A percentile compares a stretch with the other conserved stretches of the same genome.
Evolutionary conservation across 139 green algal species (phyloP).

Genomic region (Marvania coccoides): DNA sequence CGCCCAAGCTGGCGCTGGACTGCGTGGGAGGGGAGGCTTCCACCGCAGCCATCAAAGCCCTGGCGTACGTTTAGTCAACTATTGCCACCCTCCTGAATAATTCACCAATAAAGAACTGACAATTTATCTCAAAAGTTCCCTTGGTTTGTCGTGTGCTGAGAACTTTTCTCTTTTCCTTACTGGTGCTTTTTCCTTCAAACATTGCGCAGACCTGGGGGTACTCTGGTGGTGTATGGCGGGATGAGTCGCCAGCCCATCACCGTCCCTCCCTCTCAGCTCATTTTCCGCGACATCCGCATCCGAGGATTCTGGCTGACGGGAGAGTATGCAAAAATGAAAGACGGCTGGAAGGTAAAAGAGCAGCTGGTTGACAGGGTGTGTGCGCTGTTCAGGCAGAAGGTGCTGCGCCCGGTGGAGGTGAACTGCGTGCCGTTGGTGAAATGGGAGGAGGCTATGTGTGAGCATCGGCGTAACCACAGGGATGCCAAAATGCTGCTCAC

Average conservation of each 20-base stretch:
- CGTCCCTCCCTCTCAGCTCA: slow-evolving; percentile 62
- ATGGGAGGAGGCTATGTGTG: slow-evolving; percentile 19
- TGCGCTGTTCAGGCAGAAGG: slow-evolving; percentile 24
- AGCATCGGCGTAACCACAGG: slow-evolving; percentile 1
- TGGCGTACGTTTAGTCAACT: no score
- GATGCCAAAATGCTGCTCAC: slow-evolving; percentile 23
- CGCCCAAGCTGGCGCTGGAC: slow-evolving; percentile 62
- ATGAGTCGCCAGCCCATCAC: slow-evolving; percentile 76
- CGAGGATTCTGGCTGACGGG: slow-evolving; percentile 79
- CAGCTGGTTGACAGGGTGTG: slow-evolving; percentile 17
- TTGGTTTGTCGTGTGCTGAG: neutral
- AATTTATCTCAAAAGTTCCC: neutral
- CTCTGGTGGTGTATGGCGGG: slow-evolving; percentile 80
- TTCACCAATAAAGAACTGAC: no score
- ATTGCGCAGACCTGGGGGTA: slow-evolving; percentile 40
- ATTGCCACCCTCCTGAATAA: no score
- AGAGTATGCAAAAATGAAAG: slow-evolving; percentile 28
- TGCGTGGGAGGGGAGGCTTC: slow-evolving; percentile 60
- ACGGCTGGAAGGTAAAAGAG: slow-evolving; percentile 28
- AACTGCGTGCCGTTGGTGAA: slow-evolving; percentile 19
- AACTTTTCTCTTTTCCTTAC: neutral
- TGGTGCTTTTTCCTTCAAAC: neutral
- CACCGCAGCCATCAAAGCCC: slow-evolving; percentile 46
- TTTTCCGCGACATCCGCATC: slow-evolving; percentile 81
- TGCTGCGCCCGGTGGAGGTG: slow-evolving; percentile 9